Evolutionary conservation across 2,329 filamentous ascomycete species (phyloP).

Genomic region (Aurifilum marmelostoma): DNA sequence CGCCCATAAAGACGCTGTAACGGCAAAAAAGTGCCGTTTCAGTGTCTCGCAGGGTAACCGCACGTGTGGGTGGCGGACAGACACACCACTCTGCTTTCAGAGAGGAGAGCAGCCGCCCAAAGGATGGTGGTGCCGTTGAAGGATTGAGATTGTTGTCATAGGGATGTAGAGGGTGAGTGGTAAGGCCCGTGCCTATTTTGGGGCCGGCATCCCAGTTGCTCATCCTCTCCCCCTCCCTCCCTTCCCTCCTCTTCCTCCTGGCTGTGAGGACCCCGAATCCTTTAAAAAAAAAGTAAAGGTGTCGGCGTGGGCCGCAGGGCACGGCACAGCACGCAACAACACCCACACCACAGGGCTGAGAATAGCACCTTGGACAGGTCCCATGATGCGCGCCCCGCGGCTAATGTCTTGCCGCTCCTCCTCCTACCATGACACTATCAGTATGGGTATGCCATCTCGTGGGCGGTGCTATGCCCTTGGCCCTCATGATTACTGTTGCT

Average conservation of each 20-base stretch:
- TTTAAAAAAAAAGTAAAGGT: neutral
- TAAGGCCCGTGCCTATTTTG: conserved; percentile 20
- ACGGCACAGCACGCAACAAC: neutral
- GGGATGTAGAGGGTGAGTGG: neutral
- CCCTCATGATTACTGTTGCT: neutral
- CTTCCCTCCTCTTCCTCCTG: too few species aligned
- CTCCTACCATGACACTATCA: neutral
- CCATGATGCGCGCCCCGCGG: conserved; percentile 14
- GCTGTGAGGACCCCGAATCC: neutral
- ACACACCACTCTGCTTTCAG: too few species aligned
- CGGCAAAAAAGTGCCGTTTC: neutral
- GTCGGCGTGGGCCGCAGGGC: neutral
- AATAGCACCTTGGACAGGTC: conserved; percentile 17
- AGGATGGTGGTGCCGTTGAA: neutral
- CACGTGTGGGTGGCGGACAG: neutral
- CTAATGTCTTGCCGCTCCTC: conserved; percentile 9
- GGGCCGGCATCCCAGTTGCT: conserved; percentile 8
- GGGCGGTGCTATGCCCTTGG: neutral
- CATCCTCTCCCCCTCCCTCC: neutral
- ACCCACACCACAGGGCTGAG: conserved; percentile 24
- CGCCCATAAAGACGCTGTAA: neutral
- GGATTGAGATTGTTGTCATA: conserved; percentile 2
- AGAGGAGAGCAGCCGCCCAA: neutral
- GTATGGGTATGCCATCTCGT: neutral
- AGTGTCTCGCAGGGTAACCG: neutral